Base-by-base conservation (phyloP, 192 early-diverging fungal genomes). In the Coemansia asiatica region DNA sequence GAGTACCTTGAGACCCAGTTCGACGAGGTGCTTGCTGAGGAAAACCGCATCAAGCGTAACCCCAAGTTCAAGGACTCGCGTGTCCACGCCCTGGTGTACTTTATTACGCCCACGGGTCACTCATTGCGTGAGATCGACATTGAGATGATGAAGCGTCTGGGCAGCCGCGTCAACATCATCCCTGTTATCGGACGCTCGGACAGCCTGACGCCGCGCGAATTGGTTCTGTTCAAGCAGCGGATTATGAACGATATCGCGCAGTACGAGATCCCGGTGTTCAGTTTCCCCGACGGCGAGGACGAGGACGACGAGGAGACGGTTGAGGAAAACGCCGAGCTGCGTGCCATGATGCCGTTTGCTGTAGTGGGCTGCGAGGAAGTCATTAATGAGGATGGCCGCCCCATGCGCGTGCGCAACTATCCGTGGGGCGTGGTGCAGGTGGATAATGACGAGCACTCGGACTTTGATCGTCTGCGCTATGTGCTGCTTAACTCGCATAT, bases 251-350 rank as follows among this genome's bases (percentile, higher is more conserved):
- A 99, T 78, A 96, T 99, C 83, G 87, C 89, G 15, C 86, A 92
- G 74, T 94, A 95, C 83, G 87, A 92, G 58, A 97, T 99, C 66
- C 95, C 95, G 33, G 94, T 97, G 70, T 99, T 96, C 84, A 94
- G 92, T 82, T 99, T 99, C 84, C 97, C 97, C 50, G 90, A 90
- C 66, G 90, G 96, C 61, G 88, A 89, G 22, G 96, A 99, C 62
- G 95, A 96, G 67, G 97, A 97, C 73, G 97, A 98, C 67, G 97
- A 99, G 76, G 97, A 99, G 71, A 97, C 93, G 2, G 87, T 94
- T 51, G 97, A 99, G 76, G 96, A 99, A 81, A 99, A 97, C 84
- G 88, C 92, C 57, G 95, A 96, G 83, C 85, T 99, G 62, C 85
- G 95, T 66, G 80, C 83, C 22, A 84, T 93, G 77, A 81, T 99